Percentiles rank a stretch among this genome's conserved stretches.
phyloP scores from a whole-genome alignment of 2,329 filamentous ascomycete species.

The Colletotrichum musae region DNA sequence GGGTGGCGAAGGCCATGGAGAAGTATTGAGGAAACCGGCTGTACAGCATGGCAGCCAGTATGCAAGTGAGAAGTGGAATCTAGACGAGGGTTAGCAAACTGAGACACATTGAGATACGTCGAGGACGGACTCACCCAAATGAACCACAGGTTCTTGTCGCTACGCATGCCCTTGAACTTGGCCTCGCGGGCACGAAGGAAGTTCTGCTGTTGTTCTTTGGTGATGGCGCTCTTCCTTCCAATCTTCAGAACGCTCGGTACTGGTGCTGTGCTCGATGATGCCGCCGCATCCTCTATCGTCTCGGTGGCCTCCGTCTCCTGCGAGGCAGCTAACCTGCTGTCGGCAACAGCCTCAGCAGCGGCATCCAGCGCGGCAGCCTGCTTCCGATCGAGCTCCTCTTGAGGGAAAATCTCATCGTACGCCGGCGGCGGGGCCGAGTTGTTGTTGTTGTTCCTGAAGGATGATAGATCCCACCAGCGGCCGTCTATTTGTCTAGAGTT shows the following conservation, averaged over 20 bases:
- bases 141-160: slow-evolving; percentile 77
- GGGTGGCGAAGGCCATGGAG: slow-evolving; percentile 37
- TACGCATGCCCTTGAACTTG: slow-evolving; percentile 74
- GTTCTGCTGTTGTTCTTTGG: slow-evolving; percentile 75
- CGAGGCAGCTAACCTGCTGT: slow-evolving; percentile 68
- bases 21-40: slow-evolving; percentile 66
- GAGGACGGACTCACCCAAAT: slow-evolving; percentile 70
- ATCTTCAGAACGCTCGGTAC: slow-evolving; percentile 66
- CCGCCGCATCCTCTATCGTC: slow-evolving; percentile 56
- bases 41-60: slow-evolving; percentile 65
- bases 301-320: slow-evolving; percentile 62
- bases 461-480: slow-evolving; percentile 79
- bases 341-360: slow-evolving; percentile 70
- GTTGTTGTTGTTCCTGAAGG: slow-evolving; percentile 61
- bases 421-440: slow-evolving; percentile 75
- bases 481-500: slow-evolving; percentile 63
- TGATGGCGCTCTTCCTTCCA: slow-evolving; percentile 74
- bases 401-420: slow-evolving; percentile 84
- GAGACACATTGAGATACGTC: neutral
- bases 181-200: slow-evolving; percentile 72
- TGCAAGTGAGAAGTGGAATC: slow-evolving; percentile 65
- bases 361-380: slow-evolving; percentile 71
- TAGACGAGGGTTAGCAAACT: slow-evolving; percentile 48
- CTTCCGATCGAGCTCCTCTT: slow-evolving; percentile 67
- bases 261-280: slow-evolving; percentile 40